Evolutionary conservation across 306 rosid genomes (phyloP).

Genomic region (Trifolium repens): DNA sequence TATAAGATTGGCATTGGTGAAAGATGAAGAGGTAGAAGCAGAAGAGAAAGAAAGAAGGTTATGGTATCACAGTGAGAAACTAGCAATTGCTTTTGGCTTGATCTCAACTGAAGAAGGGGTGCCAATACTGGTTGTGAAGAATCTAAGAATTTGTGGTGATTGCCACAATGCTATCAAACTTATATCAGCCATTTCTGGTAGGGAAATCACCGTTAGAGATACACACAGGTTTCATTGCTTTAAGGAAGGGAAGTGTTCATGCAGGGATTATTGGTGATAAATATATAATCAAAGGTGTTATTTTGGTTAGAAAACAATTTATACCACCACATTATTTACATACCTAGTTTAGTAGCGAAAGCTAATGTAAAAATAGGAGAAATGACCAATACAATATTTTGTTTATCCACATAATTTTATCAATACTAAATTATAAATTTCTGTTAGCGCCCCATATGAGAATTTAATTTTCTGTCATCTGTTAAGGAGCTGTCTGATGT

Average conservation of each 20-base stretch:
- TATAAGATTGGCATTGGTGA: constrained; percentile 64
- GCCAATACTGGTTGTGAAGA: constrained; percentile 76
- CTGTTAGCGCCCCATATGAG: too few species aligned
- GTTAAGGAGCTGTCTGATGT: too few species aligned
- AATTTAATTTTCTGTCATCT: too few species aligned
- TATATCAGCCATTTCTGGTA: constrained; percentile 62
- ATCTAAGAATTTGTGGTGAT: constrained; percentile 84
- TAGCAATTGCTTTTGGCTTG: constrained; percentile 76
- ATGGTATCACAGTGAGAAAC: constrained; percentile 76
- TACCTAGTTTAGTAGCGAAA: background rate
- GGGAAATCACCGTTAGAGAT: constrained; percentile 85
- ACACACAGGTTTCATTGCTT: constrained; percentile 83
- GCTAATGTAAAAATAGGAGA: constrained; percentile 3
- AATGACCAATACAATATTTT: background rate
- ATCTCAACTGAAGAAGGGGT: constrained; percentile 65
- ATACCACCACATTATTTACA: background rate
- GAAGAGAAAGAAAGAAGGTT: constrained; percentile 74
- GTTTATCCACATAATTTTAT: background rate
- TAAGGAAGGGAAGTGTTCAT: constrained; percentile 72
- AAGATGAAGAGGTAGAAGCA: constrained; percentile 55
- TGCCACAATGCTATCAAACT: constrained; percentile 82
- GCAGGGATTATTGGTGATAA: constrained; percentile 79
- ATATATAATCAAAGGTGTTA: constrained; percentile 11
- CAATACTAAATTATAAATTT: background rate
- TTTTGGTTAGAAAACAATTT: background rate